Base-by-base conservation (phyloP, 2,329 filamentous ascomycete species). In the Stemphylium lycopersici region DNA sequence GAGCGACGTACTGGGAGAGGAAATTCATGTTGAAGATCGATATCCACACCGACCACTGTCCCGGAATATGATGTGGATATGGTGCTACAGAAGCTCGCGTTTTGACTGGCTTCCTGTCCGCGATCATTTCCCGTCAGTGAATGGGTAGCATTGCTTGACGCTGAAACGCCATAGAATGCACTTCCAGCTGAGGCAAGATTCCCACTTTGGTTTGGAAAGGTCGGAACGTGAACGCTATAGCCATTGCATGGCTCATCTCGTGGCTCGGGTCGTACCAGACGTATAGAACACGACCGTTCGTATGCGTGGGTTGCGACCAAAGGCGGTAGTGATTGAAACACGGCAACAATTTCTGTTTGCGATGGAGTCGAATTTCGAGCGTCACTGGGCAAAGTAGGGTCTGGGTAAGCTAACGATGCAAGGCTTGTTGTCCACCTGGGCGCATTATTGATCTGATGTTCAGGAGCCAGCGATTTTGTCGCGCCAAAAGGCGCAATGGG, bases 71-170 rank as follows among this genome's bases (percentile, higher is more conserved):
- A 69, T 4, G 70, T 71, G 22, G 72, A 71, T 50, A 62, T 49
- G n/a, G 66, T 69, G 56, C 70, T 72, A 65, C 70, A 69, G 36
- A 72, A 68, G 51, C 72, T 75, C 5, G 62, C 56, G 38, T 70
- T 70, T 34, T 59, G 61, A 52, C 64, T 72, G 22, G 57, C 29
- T 33, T 62, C 56, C 20, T 52, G 62, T 43, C 48, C 51, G 26
- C 54, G 54, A 29, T 65, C 60, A 48, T 50, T 49, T 44, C 63
- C 65, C 29, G 37, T 38, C 10, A 62, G 47, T 8, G 69, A 69
- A 37, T 63, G 56, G 13, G 55, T 56, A 36, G 33, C 31, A 12
- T 67, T 61, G 6, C 44, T 44, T 37, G 56, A 58, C 6, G 67
- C 45, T 15, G 66, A 62, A 38, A 66, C 61, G 36, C 65, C 63